These are phyloP conservation scores for Penicillium lividum DNA, from an alignment of 495 filamentous ascomycete species.

Conservation along the genomic window DNA sequence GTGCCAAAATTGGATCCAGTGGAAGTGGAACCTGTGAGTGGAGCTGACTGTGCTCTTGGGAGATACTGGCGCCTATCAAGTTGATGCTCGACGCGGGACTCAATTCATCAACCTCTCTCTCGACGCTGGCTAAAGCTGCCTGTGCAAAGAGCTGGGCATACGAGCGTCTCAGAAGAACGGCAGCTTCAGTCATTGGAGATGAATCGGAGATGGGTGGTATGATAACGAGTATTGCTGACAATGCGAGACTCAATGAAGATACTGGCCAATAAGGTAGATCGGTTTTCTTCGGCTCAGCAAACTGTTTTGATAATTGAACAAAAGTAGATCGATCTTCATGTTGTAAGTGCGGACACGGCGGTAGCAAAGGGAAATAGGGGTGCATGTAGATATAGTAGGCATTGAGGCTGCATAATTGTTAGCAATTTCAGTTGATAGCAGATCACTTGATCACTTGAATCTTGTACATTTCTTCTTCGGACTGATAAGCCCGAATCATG, in stretches of 20 bases:
- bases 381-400: slow-evolving; percentile 59
- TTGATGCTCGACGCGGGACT: slow-evolving; percentile 34
- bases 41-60: slow-evolving; percentile 36
- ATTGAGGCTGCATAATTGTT: slow-evolving; percentile 25
- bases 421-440: neutral
- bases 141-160: slow-evolving; percentile 53
- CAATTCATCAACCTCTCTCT: slow-evolving; percentile 47
- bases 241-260: slow-evolving; percentile 48
- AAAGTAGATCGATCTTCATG: slow-evolving; percentile 36
- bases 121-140: slow-evolving; percentile 45
- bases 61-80: slow-evolving; percentile 33
- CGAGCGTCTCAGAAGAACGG: slow-evolving; percentile 40
- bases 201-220: slow-evolving; percentile 45
- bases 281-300: slow-evolving; percentile 18
- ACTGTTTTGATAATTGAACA: slow-evolving; percentile 13
- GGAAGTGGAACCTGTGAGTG: slow-evolving; percentile 46
- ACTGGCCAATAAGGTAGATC: slow-evolving; percentile 37
- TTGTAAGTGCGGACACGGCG: slow-evolving; percentile 36
- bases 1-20: slow-evolving; percentile 50
- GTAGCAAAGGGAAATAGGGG: slow-evolving; percentile 54
- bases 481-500: slow-evolving; percentile 25
- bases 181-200: slow-evolving; percentile 30
- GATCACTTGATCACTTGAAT: neutral
- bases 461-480: slow-evolving; percentile 31
- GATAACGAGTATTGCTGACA: slow-evolving; percentile 50